Evolutionary conservation across 1,284 basidiomycete genomes (phyloP).

Genomic region (Lignosus rhinocerotis): DNA sequence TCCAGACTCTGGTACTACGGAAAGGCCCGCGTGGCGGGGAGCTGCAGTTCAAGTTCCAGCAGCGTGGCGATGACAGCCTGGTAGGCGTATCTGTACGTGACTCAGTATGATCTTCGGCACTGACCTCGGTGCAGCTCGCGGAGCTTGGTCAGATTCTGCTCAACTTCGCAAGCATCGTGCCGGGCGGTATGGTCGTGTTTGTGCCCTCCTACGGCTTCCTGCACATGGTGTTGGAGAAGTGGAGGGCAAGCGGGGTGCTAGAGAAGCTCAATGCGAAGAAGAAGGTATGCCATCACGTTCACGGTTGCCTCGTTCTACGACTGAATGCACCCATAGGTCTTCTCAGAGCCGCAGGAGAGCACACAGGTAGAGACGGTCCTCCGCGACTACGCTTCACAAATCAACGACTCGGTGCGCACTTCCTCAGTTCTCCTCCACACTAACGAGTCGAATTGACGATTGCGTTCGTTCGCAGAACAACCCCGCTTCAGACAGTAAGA

Average conservation of each 20-base stretch:
- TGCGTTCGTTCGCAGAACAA: neutral
- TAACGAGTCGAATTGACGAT: no score
- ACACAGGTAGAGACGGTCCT: slow-evolving; percentile 79
- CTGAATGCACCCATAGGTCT: slow-evolving; percentile 55
- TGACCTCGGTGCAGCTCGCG: slow-evolving; percentile 50
- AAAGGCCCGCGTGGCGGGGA: slow-evolving; percentile 77
- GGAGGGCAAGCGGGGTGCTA: slow-evolving; percentile 66
- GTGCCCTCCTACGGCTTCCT: slow-evolving; percentile 92
- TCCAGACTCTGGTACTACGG: slow-evolving; percentile 77
- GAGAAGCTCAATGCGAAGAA: slow-evolving; percentile 74
- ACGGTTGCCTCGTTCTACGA: neutral
- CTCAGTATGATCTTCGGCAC: neutral
- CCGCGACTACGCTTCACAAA: slow-evolving; percentile 72
- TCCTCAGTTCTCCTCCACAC: neutral
- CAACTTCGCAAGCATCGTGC: slow-evolving; percentile 80
- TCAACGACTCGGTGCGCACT: slow-evolving; percentile 34
- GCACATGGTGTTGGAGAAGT: slow-evolving; percentile 64
- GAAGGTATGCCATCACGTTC: slow-evolving; percentile 45
- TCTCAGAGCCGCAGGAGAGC: slow-evolving; percentile 84
- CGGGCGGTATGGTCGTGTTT: slow-evolving; percentile 91
- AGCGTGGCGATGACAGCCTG: slow-evolving; percentile 66
- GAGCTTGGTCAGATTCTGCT: slow-evolving; percentile 85
- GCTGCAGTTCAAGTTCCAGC: slow-evolving; percentile 84
- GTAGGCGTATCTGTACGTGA: slow-evolving; percentile 38
- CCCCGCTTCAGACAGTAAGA: slow-evolving; percentile 28